A percentile compares a stretch with the other conserved stretches of the same genome.
These are phyloP conservation scores for Venturia oleaginea DNA, from an alignment of 2,329 filamentous ascomycete species.

Conservation along the genomic window DNA sequence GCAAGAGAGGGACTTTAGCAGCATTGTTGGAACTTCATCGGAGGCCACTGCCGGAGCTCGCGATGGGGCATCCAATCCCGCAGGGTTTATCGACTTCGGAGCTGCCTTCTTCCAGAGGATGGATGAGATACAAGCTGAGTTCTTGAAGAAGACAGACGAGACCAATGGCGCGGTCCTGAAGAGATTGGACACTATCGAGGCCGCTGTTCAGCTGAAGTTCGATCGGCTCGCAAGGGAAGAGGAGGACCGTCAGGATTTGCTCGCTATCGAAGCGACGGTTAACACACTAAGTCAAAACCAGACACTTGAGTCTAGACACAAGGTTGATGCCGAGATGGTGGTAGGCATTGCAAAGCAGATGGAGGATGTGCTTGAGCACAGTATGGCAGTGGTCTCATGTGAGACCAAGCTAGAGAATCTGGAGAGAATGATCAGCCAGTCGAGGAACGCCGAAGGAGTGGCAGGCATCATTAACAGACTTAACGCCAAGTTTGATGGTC, in stretches of 20 bases:
- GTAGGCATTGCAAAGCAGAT: background rate
- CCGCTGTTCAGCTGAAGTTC: background rate
- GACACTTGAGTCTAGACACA: background rate
- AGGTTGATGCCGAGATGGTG: background rate
- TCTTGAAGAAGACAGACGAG: background rate
- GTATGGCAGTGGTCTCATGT: background rate
- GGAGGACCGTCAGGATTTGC: background rate
- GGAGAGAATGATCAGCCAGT: background rate
- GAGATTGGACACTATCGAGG: background rate
- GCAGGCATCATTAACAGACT: background rate
- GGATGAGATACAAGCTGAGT: background rate
- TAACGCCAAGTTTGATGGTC: background rate
- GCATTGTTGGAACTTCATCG: background rate
- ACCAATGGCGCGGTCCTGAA: background rate
- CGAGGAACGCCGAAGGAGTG: background rate
- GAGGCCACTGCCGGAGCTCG: background rate
- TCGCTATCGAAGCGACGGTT: background rate
- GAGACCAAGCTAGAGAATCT: background rate
- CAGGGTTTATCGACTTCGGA: background rate
- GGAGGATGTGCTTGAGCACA: background rate
- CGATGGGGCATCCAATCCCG: background rate
- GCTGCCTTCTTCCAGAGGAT: background rate
- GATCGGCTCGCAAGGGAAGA: background rate
- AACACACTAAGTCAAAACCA: background rate
- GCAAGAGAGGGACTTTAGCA: background rate